These are phyloP conservation scores for Begonia masoniana DNA, from an alignment of 306 rosid genomes.

Conservation along the genomic window DNA sequence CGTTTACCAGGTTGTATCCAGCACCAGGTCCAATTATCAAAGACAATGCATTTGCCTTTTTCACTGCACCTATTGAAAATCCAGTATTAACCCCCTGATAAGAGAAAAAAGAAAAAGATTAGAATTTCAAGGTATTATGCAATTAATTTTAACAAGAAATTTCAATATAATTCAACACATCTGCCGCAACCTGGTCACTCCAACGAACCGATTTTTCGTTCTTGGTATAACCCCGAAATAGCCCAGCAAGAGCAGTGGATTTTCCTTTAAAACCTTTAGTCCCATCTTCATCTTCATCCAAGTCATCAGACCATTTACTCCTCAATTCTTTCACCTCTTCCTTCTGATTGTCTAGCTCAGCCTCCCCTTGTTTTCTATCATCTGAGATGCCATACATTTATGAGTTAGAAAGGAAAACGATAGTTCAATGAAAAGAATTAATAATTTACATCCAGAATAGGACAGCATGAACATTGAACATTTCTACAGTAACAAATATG, in stretches of 20 bases:
- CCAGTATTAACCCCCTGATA: constrained; percentile 57
- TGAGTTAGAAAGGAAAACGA: constrained; percentile 13
- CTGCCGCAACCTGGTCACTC: constrained; percentile 64
- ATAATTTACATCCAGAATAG: background rate
- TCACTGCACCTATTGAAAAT: constrained; percentile 65
- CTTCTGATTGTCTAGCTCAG: constrained; percentile 44
- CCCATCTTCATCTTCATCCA: constrained; percentile 51
- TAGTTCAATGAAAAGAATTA: constrained; percentile 1
- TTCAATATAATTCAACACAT: no score
- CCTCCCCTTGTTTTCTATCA: constrained; percentile 39
- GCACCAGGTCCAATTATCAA: constrained; percentile 90
- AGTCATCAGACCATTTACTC: constrained; percentile 91
- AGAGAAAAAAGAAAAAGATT: constrained; percentile 5
- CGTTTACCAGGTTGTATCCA: constrained; percentile 84
- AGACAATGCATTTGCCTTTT: constrained; percentile 50
- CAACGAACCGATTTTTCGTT: constrained; percentile 78
- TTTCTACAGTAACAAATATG: no score
- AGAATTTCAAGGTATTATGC: background rate
- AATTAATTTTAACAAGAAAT: background rate
- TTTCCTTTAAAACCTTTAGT: constrained; percentile 44
- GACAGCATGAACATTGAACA: no score
- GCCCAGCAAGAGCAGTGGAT: constrained; percentile 67
- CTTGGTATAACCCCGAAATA: constrained; percentile 67
- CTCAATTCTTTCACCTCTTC: constrained; percentile 74
- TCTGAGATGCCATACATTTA: constrained; percentile 8